Evolutionary conservation across 2,329 filamentous ascomycete species (phyloP), one percentile per base, ranked within the genome.

Genomic region (Emergomyces pasteurianus): DNA sequence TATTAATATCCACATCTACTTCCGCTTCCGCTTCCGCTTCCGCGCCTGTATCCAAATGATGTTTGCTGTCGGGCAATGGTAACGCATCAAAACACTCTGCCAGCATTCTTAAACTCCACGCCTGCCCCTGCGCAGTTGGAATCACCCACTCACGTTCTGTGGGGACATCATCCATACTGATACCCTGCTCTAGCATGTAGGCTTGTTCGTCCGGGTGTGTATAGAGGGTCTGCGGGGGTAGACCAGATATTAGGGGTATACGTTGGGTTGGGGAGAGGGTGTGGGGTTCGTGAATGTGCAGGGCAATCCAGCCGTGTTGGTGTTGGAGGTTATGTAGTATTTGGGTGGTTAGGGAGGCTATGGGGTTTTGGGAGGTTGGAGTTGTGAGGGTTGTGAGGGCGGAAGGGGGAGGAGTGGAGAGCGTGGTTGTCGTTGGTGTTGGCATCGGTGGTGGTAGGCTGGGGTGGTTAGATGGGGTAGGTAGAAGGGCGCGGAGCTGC

Each of bases 191-290:
- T 31, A 86, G 74, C 66, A 85, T 74, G 66, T 80, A 81, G 28
- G 83, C 78, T 68, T 86, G 84, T 73, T 86, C 82, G 68, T 86
- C 84, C 12, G 84, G 84, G 66, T 87, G 83, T 12, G 82, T 77
- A 70, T 87, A 87, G 62, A 85, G 74, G 54, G 82, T 76, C 59
- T 80, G 75, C 14, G 84, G 83, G 3, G 84, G 83, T 18, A 84
- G 73, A n/a, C 84, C 84, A 9, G 83, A 85, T 57, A 87, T 75
- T 59, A 86, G 67, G 1, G 79, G 80, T 8, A 77, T 65, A 1
- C 67, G 73, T n/a, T 79, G 68, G 3, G 76, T 71, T 49, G 52
- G 21, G 52, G 59, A 60, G 54, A 58, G 62, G 43, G 54, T 18
- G 64, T 65, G 61, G 40, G 75, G 69, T 12, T 75, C 75, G 70